phyloP scores from a whole-genome alignment of 345 rosid genomes.

The Salix suchowensis region DNA sequence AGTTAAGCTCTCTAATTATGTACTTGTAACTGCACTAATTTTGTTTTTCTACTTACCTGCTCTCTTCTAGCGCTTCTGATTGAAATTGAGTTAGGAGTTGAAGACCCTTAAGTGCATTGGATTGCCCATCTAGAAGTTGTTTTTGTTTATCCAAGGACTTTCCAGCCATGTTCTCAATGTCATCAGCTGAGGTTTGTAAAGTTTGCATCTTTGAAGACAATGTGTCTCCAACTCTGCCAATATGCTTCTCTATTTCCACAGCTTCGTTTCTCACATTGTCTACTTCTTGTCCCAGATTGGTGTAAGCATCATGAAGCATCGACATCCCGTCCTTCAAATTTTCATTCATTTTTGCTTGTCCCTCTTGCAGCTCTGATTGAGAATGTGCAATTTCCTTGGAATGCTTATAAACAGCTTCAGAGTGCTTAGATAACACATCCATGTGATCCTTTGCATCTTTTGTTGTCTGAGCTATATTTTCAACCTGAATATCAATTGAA shows the following conservation, averaged over 20 bases:
- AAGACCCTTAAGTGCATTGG: slow-evolving; percentile 62
- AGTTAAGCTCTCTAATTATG: not conserved
- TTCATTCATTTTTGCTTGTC: slow-evolving; percentile 56
- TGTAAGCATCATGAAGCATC: slow-evolving; percentile 45
- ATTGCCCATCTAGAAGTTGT: slow-evolving; percentile 60
- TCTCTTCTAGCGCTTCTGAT: slow-evolving; percentile 70
- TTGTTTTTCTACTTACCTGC: slow-evolving; percentile 40
- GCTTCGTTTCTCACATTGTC: slow-evolving; percentile 49
- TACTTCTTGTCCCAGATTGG: slow-evolving; percentile 45
- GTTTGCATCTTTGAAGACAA: slow-evolving; percentile 49
- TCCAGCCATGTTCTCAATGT: slow-evolving; percentile 53
- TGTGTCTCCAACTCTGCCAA: slow-evolving; percentile 42
- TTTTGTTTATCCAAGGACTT: slow-evolving; percentile 66
- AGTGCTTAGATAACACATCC: slow-evolving; percentile 41
- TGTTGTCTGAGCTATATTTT: slow-evolving; percentile 47
- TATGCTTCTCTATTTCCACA: slow-evolving; percentile 52
- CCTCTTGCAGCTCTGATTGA: slow-evolving; percentile 47
- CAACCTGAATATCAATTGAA: slow-evolving; percentile 46
- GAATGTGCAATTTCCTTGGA: slow-evolving; percentile 54
- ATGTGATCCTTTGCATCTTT: slow-evolving; percentile 40
- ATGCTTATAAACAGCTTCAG: slow-evolving; percentile 46
- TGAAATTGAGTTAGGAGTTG: slow-evolving; percentile 59
- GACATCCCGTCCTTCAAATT: slow-evolving; percentile 57
- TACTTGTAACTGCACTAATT: not conserved
- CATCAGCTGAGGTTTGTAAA: slow-evolving; percentile 54